Percentiles rank a stretch among this genome's conserved stretches.
phyloP scores from a whole-genome alignment of 306 rosid species.

The Casuarina equisetifolia region DNA sequence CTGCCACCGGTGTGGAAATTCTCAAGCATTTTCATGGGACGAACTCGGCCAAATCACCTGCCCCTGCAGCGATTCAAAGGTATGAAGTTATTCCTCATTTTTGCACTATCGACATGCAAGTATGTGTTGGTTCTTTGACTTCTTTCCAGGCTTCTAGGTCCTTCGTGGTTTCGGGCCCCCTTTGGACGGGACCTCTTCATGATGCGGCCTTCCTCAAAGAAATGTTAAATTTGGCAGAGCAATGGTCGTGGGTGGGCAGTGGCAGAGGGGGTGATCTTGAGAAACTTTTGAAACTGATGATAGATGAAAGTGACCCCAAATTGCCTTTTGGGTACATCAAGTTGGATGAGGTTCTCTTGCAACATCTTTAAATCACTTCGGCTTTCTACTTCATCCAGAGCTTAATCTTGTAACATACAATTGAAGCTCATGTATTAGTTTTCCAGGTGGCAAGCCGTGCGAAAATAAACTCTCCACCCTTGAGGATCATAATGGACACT shows the following conservation, averaged over 20 bases:
- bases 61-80: slow-evolving; percentile 64
- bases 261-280: slow-evolving; percentile 65
- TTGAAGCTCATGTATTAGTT: slow-evolving; percentile 4
- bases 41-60: slow-evolving; percentile 75
- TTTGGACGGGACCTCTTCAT: slow-evolving; percentile 96
- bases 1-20: slow-evolving; percentile 77
- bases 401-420: slow-evolving; percentile 1
- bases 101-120: too few relatives aligned
- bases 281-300: slow-evolving; percentile 71
- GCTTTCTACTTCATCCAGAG: slow-evolving; percentile 20
- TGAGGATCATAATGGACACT: slow-evolving; percentile 60
- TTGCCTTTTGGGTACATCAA: slow-evolving; percentile 86
- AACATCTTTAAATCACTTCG: slow-evolving; percentile 3
- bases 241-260: slow-evolving; percentile 76
- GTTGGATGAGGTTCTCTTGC: slow-evolving; percentile 71
- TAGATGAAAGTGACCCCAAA: slow-evolving; percentile 85
- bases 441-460: slow-evolving; percentile 91
- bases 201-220: slow-evolving; percentile 56
- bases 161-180: slow-evolving; percentile 84
- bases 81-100: slow-evolving; percentile 21
- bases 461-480: slow-evolving; percentile 74
- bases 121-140: background rate
- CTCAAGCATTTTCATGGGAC: slow-evolving; percentile 70
- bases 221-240: slow-evolving; percentile 70
- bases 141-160: slow-evolving; percentile 59